Percentiles rank a stretch among this genome's conserved stretches.
Evolutionary conservation across 2,329 filamentous ascomycete genomes (phyloP).

Genomic region (Neonectria punicea): DNA sequence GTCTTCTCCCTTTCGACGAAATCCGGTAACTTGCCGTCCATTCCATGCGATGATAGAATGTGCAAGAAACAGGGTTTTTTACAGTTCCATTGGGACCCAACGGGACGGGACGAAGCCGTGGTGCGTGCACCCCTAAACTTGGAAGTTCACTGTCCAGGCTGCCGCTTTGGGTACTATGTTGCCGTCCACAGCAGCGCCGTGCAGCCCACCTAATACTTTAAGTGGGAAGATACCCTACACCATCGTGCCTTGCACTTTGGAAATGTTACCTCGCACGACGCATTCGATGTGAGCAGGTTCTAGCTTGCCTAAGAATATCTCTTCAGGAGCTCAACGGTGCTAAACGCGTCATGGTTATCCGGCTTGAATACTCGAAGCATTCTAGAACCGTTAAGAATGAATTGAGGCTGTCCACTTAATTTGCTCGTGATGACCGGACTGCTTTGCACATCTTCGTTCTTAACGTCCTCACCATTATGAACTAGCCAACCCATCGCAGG

Average conservation of each 20-base stretch:
- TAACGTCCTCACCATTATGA: too few species aligned
- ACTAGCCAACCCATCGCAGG: too few species aligned
- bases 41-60: not conserved
- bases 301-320: not conserved
- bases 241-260: not conserved
- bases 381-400: too few species aligned
- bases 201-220: not conserved
- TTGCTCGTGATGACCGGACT: too few species aligned
- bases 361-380: too few species aligned
- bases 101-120: conserved; percentile 5
- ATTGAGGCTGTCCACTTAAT: too few species aligned
- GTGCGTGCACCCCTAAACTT: not conserved
- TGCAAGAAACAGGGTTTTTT: conserved; percentile 1
- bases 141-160: not conserved
- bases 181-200: not conserved
- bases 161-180: not conserved
- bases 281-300: not conserved
- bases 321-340: not conserved
- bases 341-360: too few species aligned
- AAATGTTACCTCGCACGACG: not conserved
- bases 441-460: too few species aligned
- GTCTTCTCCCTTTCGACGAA: not conserved
- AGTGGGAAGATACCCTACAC: not conserved
- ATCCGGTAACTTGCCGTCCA: not conserved
- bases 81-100: not conserved